Evolutionary conservation across 495 filamentous ascomycete species (phyloP), one percentile per base, ranked within the genome.

Genomic region (Viridothelium virens): DNA sequence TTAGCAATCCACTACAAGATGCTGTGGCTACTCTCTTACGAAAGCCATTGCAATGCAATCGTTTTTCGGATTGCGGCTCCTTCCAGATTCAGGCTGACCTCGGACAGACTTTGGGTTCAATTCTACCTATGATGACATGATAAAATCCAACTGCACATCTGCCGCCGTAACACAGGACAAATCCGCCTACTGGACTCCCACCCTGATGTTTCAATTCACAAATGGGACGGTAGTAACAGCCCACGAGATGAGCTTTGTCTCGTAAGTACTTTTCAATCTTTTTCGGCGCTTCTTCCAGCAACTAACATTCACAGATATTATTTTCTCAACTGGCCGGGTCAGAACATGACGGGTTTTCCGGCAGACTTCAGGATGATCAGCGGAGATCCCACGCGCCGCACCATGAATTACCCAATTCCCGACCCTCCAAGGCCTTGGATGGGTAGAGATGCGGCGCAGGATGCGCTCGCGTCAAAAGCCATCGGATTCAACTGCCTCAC

Each of bases 401-500:
- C 88, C 75, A 94, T 90, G 77, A 83, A 84, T 2, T 83, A 87
- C 66, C 84, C 84, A 0, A 79, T 87, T 41, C 84, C 86, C 12
- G 90, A 93, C 69, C 86, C 87, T n/a, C 83, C 83, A 68, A 88
- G 88, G 74, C 53, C 53, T 0, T 59, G 53, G 53, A 36, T 4
- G 0, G 53, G 53, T n/a, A 33, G 31, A n/a, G 53, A 59, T 36
- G 53, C 18, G 25, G 36, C 53, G 3, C 53, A 59, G 31, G 53
- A 59, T 4, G 53, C 53, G 38, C 81, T 96, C 33, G 77, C 75
- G n/a, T 89, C 94, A 79, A 88, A 91, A 63, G 91, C 92, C 9
- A 65, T 96, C 38, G 93, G 93, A 2, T 96, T 93, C 81, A 96
- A 96, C 79, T 97, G 93, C 75, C 76, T 97, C 62, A 83, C 96